phyloP scores from a whole-genome alignment of 352 stramenopile genomes.

The Pythium sp. region DNA sequence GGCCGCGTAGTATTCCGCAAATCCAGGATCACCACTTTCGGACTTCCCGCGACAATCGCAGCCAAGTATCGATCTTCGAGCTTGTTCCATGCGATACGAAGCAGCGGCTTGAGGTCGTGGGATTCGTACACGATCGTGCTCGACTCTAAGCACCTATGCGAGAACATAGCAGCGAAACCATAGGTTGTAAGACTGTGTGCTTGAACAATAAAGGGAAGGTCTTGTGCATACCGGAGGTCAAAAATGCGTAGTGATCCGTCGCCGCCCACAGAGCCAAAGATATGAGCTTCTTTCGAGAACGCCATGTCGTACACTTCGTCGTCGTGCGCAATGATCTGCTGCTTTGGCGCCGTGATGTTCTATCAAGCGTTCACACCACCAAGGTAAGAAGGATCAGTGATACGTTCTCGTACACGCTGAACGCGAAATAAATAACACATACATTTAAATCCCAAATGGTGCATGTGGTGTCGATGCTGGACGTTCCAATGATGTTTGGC shows the following conservation, averaged over 20 bases:
- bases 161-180: neutral
- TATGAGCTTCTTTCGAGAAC: conserved; percentile 91
- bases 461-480: conserved; percentile 97
- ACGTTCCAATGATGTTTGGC: conserved; percentile 94
- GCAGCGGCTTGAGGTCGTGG: conserved; percentile 80
- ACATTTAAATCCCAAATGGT: conserved; percentile 99
- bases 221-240: conserved; percentile 86
- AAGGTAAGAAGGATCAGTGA: neutral
- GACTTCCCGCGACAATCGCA: conserved; percentile 91
- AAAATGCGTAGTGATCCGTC: conserved; percentile 97
- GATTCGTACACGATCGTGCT: conserved; percentile 98
- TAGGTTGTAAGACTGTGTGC: neutral
- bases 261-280: conserved; percentile 96
- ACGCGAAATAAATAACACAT: conserved; percentile 18
- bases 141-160: conserved; percentile 70
- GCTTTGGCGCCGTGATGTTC: conserved; percentile 64
- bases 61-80: conserved; percentile 97
- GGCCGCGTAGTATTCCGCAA: conserved; percentile 89
- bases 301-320: conserved; percentile 98
- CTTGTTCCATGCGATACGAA: conserved; percentile 97
- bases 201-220: too few relatives aligned
- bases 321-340: conserved; percentile 98
- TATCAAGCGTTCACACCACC: conserved; percentile 15
- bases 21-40: conserved; percentile 95
- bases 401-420: neutral